A percentile compares a stretch with the other conserved stretches of the same genome.
These are phyloP conservation scores for Sclerotinia glacialis DNA, from an alignment of 2,329 filamentous ascomycete species.

Conservation along the genomic window DNA sequence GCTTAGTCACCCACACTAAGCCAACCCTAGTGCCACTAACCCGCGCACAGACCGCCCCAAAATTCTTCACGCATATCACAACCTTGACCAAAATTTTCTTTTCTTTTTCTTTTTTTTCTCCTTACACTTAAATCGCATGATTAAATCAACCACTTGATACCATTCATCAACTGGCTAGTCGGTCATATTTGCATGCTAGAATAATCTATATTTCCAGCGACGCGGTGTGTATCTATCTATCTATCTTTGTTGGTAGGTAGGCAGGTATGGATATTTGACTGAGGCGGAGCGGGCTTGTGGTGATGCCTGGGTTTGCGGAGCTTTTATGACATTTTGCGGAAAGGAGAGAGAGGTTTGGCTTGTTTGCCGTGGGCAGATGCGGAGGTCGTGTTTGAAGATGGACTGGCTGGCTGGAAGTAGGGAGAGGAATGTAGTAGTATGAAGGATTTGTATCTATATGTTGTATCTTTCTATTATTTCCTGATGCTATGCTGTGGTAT, in stretches of 20 bases:
- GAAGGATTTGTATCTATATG: background rate
- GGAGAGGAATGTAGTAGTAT: too few species aligned
- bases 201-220: conserved; percentile 22
- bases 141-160: conserved; percentile 36
- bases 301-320: conserved; percentile 20
- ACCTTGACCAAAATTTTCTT: background rate
- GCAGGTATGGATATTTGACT: background rate
- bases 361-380: background rate
- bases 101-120: conserved; percentile 24
- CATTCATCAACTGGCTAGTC: conserved; percentile 33
- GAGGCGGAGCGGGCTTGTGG: background rate
- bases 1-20: conserved; percentile 15
- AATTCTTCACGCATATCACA: background rate
- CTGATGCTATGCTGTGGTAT: conserved; percentile 12
- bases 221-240: conserved; percentile 1
- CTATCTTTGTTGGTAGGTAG: background rate
- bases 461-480: background rate
- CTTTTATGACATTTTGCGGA: conserved; percentile 13
- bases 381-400: background rate
- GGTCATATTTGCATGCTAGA: conserved; percentile 39
- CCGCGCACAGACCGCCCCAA: background rate
- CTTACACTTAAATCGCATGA: conserved; percentile 32
- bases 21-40: background rate
- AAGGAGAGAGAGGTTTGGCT: background rate
- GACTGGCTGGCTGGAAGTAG: background rate